Percentiles rank a stretch among this genome's conserved stretches.
phyloP scores from a whole-genome alignment of 1,284 basidiomycete genomes.

The Crocinoboletus sp. region DNA sequence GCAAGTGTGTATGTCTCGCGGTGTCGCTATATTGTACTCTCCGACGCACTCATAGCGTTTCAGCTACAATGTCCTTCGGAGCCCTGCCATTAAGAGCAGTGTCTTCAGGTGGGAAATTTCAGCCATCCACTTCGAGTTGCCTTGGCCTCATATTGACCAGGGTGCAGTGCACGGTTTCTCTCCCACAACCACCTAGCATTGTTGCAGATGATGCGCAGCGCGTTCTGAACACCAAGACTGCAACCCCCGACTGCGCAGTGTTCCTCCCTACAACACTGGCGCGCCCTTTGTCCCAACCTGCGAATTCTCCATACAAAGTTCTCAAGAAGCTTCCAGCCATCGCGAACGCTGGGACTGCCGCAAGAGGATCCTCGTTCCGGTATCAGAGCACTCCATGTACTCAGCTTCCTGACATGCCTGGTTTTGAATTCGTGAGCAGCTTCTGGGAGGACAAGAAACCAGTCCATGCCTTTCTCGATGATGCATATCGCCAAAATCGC shows the following conservation, averaged over 20 bases:
- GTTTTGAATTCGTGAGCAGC: slow-evolving; percentile 51
- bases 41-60: neutral
- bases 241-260: slow-evolving; percentile 45
- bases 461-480: slow-evolving; percentile 41
- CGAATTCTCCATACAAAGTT: slow-evolving; percentile 43
- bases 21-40: neutral
- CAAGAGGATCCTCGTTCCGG: slow-evolving; percentile 43
- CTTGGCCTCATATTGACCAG: slow-evolving; percentile 28
- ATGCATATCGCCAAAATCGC: slow-evolving; percentile 55
- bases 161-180: slow-evolving; percentile 44
- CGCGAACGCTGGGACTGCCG: slow-evolving; percentile 34
- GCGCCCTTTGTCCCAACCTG: slow-evolving; percentile 37
- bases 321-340: slow-evolving; percentile 39
- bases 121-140: neutral
- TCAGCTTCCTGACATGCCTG: slow-evolving; percentile 39
- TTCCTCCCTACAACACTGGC: slow-evolving; percentile 41
- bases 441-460: slow-evolving; percentile 61
- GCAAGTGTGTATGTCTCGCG: slow-evolving; percentile 43
- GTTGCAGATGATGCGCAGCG: slow-evolving; percentile 34
- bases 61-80: slow-evolving; percentile 49
- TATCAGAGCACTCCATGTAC: slow-evolving; percentile 49
- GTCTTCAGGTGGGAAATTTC: slow-evolving; percentile 37
- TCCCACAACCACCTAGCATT: slow-evolving; percentile 42
- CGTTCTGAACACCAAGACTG: slow-evolving; percentile 42
- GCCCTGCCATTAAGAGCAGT: slow-evolving; percentile 39